Conservation (phyloP, 371 early-diverging fungal species). For the Saksenaea vasiformis region DNA sequence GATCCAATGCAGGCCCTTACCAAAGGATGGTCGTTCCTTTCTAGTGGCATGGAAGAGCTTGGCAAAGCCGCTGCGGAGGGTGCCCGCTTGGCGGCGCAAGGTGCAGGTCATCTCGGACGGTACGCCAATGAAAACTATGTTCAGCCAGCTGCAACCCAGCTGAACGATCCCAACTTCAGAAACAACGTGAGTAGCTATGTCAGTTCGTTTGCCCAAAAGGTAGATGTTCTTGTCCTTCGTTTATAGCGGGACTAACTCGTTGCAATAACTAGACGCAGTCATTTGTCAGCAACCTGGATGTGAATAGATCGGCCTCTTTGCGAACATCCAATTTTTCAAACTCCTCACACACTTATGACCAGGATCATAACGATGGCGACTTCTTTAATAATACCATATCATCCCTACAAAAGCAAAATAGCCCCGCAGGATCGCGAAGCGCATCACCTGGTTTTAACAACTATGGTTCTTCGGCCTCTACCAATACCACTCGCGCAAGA, state of each 20-base stretch:
- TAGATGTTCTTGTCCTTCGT: slow-evolving; percentile 27
- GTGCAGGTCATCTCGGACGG: slow-evolving; percentile 69
- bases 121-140: slow-evolving; percentile 79
- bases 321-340: slow-evolving; percentile 17
- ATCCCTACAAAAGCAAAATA: slow-evolving; percentile 35
- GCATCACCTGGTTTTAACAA: slow-evolving; percentile 31
- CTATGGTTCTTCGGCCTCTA: slow-evolving; percentile 14
- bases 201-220: slow-evolving; percentile 68
- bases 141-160: slow-evolving; percentile 81
- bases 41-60: slow-evolving; percentile 53
- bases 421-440: slow-evolving; percentile 34
- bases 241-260: not conserved
- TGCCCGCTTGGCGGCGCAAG: slow-evolving; percentile 71
- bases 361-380: slow-evolving; percentile 35
- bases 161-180: slow-evolving; percentile 87
- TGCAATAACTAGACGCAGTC: slow-evolving; percentile 16
- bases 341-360: slow-evolving; percentile 13
- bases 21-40: slow-evolving; percentile 84
- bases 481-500: slow-evolving; percentile 33
- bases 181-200: slow-evolving; percentile 73
- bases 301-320: slow-evolving; percentile 10
- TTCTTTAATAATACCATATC: slow-evolving; percentile 49
- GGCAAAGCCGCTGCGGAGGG: slow-evolving; percentile 68
- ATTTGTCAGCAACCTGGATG: slow-evolving; percentile 20
- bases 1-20: slow-evolving; percentile 83